These are phyloP conservation scores for Trichopus zeylanicus DNA, from an alignment of 116 monocot genomes.

Conservation along the genomic window DNA sequence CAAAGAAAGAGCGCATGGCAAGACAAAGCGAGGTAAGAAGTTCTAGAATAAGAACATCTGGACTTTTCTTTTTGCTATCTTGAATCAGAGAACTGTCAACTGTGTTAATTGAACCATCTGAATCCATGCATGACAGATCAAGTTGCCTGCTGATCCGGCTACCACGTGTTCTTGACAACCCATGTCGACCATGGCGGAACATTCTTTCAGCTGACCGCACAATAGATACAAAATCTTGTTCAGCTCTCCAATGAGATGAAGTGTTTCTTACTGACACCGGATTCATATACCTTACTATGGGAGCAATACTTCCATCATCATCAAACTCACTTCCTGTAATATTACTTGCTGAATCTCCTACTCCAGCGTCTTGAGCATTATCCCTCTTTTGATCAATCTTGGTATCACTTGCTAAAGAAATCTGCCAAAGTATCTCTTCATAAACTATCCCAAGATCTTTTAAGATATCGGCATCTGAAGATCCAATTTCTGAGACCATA, in stretches of 20 bases:
- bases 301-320: slow-evolving; percentile 34
- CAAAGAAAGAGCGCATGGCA: slow-evolving; percentile 38
- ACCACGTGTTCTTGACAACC: slow-evolving; percentile 47
- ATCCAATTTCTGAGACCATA: slow-evolving; percentile 54
- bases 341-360: slow-evolving; percentile 21
- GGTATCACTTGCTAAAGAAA: slow-evolving; percentile 49
- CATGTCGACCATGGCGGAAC: slow-evolving; percentile 56
- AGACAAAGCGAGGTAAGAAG: slow-evolving; percentile 37
- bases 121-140: slow-evolving; percentile 39
- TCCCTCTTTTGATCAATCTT: slow-evolving; percentile 33
- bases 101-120: slow-evolving; percentile 27
- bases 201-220: slow-evolving; percentile 40
- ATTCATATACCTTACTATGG: slow-evolving; percentile 34
- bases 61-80: slow-evolving; percentile 45
- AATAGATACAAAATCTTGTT: slow-evolving; percentile 41
- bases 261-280: slow-evolving; percentile 30
- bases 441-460: slow-evolving; percentile 53
- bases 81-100: slow-evolving; percentile 25
- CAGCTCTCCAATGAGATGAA: slow-evolving; percentile 40
- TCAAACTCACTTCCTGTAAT: slow-evolving; percentile 50
- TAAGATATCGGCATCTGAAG: slow-evolving; percentile 58
- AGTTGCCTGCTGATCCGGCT: slow-evolving; percentile 39
- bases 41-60: slow-evolving; percentile 42
- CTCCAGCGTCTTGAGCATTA: slow-evolving; percentile 26
- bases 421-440: slow-evolving; percentile 61